Conservation (phyloP, 129 eudicot species). For the Pittosporum tobira region DNA sequence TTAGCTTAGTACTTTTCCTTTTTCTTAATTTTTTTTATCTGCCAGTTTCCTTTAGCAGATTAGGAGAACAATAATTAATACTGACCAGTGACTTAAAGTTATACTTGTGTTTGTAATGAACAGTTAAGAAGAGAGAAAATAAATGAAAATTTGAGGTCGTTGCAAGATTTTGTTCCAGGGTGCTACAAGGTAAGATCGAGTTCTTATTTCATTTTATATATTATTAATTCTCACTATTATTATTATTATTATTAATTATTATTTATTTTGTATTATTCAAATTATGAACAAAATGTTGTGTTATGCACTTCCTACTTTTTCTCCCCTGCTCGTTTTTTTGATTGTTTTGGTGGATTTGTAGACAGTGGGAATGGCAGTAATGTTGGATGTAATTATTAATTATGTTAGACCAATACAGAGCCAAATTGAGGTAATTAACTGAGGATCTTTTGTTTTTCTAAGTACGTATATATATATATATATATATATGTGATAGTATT, state of each 20-base stretch:
- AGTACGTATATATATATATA: too few relatives aligned
- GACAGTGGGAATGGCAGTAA: conserved; percentile 98
- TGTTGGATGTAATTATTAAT: conserved; percentile 79
- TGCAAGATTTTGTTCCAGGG: conserved; percentile 95
- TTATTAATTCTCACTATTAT: too few relatives aligned
- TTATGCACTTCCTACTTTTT: too few relatives aligned
- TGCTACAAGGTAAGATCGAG: conserved; percentile 72
- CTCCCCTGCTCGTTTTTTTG: background rate
- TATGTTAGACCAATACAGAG: conserved; percentile 79
- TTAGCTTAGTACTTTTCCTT: conserved; percentile 9
- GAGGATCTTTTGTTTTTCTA: too few relatives aligned
- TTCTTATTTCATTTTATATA: background rate
- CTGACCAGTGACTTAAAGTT: too few relatives aligned
- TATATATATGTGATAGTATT: too few relatives aligned
- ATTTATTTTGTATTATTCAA: too few relatives aligned
- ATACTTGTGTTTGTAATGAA: background rate
- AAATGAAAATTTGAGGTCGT: conserved; percentile 57
- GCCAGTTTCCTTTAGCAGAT: too few relatives aligned
- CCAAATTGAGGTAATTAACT: conserved; percentile 79
- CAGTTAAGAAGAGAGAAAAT: conserved; percentile 83
- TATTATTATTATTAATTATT: too few relatives aligned
- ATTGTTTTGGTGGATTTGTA: conserved; percentile 18
- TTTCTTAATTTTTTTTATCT: too few relatives aligned
- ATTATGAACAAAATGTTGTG: too few relatives aligned
- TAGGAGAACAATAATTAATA: too few relatives aligned